Evolutionary conservation across 306 rosid species (phyloP), one percentile per base, ranked within the genome.

Genomic region (Acacia melanoxylon): DNA sequence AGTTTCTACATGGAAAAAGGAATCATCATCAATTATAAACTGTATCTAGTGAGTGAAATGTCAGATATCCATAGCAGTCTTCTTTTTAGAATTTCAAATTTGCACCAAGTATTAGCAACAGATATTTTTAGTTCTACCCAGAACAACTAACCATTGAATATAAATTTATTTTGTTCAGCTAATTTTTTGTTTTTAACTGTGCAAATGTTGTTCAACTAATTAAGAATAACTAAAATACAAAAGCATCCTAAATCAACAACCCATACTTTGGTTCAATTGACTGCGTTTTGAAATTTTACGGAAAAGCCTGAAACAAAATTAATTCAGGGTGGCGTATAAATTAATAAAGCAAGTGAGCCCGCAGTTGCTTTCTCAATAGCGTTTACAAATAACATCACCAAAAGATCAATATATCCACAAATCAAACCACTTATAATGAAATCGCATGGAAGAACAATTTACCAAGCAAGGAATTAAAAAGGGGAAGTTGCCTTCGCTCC

Each of bases 401-500:
- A 33, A 51, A 48, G 19, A n/a, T 33, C 49, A 24, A 71, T 22
- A n/a, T 3, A 73, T 54, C 68, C n/a, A 63, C 29, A 27, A 69
- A 8, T 61, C 20, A 86, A 52, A 33, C 66, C 77, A 35, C 2
- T 24, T 29, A 9, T 20, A n/a, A 46, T 42, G 25, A 78, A 61
- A 51, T 48, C 17, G 68, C 37, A 13, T 33, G 63, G 40, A 67
- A 41, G 3, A 25, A 27, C 42, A 61, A 37, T 6, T 20, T 37
- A n/a, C 29, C 54, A 68, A 76, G 51, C 7, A 68, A 52, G 41
- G 68, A 72, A 15, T 45, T 49, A 17, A 49, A 49, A 49, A 17
- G 56, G 56, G 56, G 6, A 19, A 19, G 7, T 97, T 92, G 59
- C 92, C 94, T 46, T 95, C 92, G 74, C 91, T 85, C 0, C 94